Base-by-base conservation (phyloP, 75 land plant genomes). In the Cryptomeria japonica region DNA sequence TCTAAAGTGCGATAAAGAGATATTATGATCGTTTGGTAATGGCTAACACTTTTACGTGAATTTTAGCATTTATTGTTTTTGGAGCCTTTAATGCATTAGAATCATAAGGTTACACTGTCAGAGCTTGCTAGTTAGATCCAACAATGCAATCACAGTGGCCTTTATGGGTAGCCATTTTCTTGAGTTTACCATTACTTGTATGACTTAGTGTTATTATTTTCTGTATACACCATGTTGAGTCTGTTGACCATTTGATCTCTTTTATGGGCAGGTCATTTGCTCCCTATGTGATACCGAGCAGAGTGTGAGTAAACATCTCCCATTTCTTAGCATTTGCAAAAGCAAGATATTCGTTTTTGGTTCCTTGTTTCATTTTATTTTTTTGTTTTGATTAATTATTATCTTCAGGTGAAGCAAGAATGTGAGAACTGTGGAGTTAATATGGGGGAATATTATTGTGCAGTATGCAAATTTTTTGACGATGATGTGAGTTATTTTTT, bases 391-490 rank as follows among this genome's bases (percentile, higher is more conserved):
- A 80, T 80, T 70, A 73, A 75, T n/a, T 75, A 15, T 70, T 86
- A 32, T 34, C 77, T 39, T 86, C 85, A 95, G 96, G 97, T 95
- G 51, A 90, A 88, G 49, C 94, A 90, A 56, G 92, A 93, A 13
- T 97, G 99, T 85, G 91, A 92, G 38, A 96, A 94, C 56, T 97
- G 99, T 80, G 99, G 99, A 12, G 98, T 97, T 47, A 97, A 92
- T 80, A 97, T 97, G 99, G 99, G 99, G 42, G 99, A 97, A 76
- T 97, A 95, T 87, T 97, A 93, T 90, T 97, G 99, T 75, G 88
- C 91, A 3, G 87, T 89, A 18, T 97, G 99, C 96, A 96, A 96
- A 47, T 96, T 97, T 91, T 97, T 91, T 86, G 99, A 97, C 80
- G 99, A 97, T 88, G 93, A 97, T 87, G 97, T 93, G 56, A 87